Percentiles rank a stretch among this genome's conserved stretches.
Evolutionary conservation across 2,329 filamentous ascomycete species (phyloP).

Genomic region (Chaetomium globosum): DNA sequence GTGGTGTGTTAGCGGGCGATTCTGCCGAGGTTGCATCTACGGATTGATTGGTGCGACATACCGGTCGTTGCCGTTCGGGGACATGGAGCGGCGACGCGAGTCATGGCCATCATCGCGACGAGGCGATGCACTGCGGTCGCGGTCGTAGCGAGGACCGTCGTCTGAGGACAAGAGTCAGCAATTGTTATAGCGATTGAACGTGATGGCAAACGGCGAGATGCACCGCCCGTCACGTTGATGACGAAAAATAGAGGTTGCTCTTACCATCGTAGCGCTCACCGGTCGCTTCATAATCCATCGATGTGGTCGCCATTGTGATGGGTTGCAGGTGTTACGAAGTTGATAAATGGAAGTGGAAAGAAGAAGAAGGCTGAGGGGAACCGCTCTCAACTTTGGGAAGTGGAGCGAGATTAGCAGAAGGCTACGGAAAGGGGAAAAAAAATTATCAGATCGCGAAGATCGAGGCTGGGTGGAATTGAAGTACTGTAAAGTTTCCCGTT

Average conservation of each 20-base stretch:
- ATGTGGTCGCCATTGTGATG: slow-evolving; percentile 61
- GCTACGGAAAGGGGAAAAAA: slow-evolving; percentile 10
- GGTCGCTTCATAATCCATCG: slow-evolving; percentile 72
- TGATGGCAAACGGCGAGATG: slow-evolving; percentile 16
- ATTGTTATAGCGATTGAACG: slow-evolving; percentile 7
- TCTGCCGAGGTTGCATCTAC: neutral
- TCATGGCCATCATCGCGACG: slow-evolving; percentile 65
- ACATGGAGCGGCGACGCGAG: slow-evolving; percentile 63
- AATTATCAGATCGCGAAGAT: slow-evolving; percentile 8
- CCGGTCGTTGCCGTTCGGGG: slow-evolving; percentile 60
- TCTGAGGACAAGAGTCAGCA: slow-evolving; percentile 47
- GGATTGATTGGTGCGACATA: slow-evolving; percentile 38
- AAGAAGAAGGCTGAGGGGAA: slow-evolving; percentile 3
- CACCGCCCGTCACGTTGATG: neutral
- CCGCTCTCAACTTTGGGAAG: slow-evolving; percentile 11
- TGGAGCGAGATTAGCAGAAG: slow-evolving; percentile 15
- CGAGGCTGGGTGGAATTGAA: neutral
- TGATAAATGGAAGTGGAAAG: slow-evolving; percentile 15
- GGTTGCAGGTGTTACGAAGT: slow-evolving; percentile 22
- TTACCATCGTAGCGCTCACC: slow-evolving; percentile 68
- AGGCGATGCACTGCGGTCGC: slow-evolving; percentile 67
- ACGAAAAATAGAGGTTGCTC: slow-evolving; percentile 31
- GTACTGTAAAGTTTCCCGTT: neutral
- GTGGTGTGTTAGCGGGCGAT: slow-evolving; percentile 25
- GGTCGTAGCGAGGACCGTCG: slow-evolving; percentile 66